phyloP scores from a whole-genome alignment of 2,329 filamentous ascomycete species.

The Graphilbum fragrans region DNA sequence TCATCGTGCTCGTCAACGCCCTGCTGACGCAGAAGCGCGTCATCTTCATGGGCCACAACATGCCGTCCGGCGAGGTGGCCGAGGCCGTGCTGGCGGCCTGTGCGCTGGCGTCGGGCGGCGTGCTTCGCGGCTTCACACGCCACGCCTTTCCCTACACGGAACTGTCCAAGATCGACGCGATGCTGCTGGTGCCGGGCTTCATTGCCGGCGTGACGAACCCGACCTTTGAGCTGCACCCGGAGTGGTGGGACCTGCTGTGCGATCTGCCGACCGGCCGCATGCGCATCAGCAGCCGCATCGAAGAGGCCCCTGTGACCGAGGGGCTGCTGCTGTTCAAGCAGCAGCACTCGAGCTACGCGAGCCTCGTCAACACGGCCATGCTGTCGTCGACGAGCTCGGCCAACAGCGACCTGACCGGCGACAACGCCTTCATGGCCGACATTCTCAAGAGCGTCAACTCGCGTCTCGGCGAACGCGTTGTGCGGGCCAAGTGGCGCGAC shows the following conservation, averaged over 20 bases:
- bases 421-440: constrained; percentile 78
- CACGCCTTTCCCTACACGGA: constrained; percentile 98
- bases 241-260: constrained; percentile 97
- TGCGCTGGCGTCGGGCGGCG: constrained; percentile 79
- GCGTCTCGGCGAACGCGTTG: constrained; percentile 77
- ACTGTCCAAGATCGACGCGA: constrained; percentile 91
- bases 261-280: constrained; percentile 85
- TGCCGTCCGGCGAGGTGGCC: constrained; percentile 89
- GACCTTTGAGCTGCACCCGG: constrained; percentile 83
- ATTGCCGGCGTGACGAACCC: constrained; percentile 97
- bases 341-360: constrained; percentile 49
- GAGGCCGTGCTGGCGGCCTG: constrained; percentile 98
- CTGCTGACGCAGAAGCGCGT: constrained; percentile 92
- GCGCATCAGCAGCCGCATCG: constrained; percentile 86
- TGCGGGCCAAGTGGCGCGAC: constrained; percentile 84
- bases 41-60: constrained; percentile 90
- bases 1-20: constrained; percentile 89
- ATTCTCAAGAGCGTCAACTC: constrained; percentile 74
- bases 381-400: constrained; percentile 27
- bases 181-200: constrained; percentile 91
- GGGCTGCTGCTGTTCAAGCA: constrained; percentile 81
- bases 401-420: constrained; percentile 62
- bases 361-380: constrained; percentile 27
- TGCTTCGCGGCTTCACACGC: constrained; percentile 86
- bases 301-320: constrained; percentile 69